These are phyloP conservation scores for Basipetospora sp. DNA, from an alignment of 2,329 filamentous ascomycete genomes.

Conservation along the genomic window DNA sequence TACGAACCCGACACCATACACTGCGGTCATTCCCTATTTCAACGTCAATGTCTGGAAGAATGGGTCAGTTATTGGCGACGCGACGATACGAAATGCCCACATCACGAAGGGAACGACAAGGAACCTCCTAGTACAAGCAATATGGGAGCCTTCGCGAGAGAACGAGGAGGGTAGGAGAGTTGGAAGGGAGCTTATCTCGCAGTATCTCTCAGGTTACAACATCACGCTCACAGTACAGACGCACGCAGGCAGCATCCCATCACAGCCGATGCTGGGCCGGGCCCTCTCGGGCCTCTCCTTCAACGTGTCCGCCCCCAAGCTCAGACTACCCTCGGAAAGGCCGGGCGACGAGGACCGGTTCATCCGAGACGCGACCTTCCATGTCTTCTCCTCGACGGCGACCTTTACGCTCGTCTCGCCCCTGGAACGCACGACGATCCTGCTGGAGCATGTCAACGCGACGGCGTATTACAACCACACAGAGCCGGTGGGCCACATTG, in stretches of 20 bases:
- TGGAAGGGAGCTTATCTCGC: constrained; percentile 62
- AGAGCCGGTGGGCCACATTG: constrained; percentile 61
- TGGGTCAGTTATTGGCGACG: constrained; percentile 59
- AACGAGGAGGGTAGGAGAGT: constrained; percentile 46
- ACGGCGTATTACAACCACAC: constrained; percentile 74
- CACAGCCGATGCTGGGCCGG: constrained; percentile 54
- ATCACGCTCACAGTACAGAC: constrained; percentile 61
- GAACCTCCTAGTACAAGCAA: constrained; percentile 49
- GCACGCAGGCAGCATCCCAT: constrained; percentile 58
- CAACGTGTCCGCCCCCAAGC: constrained; percentile 54
- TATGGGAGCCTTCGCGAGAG: constrained; percentile 56
- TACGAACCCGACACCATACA: constrained; percentile 81
- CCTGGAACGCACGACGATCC: constrained; percentile 55
- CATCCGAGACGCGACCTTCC: constrained; percentile 73
- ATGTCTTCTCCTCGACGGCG: constrained; percentile 74
- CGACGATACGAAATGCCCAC: constrained; percentile 47
- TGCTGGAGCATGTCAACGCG: constrained; percentile 67
- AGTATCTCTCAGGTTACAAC: constrained; percentile 79
- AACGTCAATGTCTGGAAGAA: constrained; percentile 66
- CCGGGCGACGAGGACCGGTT: constrained; percentile 36
- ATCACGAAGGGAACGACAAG: constrained; percentile 58
- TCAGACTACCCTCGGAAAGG: constrained; percentile 38
- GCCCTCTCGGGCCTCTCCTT: constrained; percentile 59
- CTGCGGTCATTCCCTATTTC: constrained; percentile 64
- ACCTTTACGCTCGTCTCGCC: constrained; percentile 74